Evolutionary conservation across 306 rosid genomes (phyloP).

Genomic region (Sicyos baderoa): DNA sequence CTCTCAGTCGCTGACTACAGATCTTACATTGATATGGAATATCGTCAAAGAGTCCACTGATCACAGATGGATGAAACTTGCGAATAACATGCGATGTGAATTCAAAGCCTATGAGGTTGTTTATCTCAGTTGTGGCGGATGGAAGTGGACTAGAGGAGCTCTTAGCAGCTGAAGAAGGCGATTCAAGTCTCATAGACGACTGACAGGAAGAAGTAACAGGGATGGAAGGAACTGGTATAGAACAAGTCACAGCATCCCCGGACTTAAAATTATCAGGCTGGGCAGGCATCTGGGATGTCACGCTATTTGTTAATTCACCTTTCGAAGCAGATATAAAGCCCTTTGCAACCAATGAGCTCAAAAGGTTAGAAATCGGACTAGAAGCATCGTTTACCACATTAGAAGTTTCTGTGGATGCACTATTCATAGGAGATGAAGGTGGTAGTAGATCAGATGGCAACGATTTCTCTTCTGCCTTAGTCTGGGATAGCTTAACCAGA

Average conservation of each 20-base stretch:
- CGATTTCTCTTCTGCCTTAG: conserved; percentile 40
- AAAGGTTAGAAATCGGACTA: conserved; percentile 63
- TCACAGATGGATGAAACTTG: conserved; percentile 54
- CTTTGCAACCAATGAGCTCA: conserved; percentile 79
- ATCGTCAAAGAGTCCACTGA: conserved; percentile 48
- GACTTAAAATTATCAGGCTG: conserved; percentile 36
- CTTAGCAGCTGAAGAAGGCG: conserved; percentile 23
- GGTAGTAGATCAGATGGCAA: conserved; percentile 30
- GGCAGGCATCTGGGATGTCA: conserved; percentile 28
- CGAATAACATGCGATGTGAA: conserved; percentile 62
- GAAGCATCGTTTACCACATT: conserved; percentile 30
- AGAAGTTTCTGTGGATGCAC: conserved; percentile 37
- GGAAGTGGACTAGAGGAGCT: conserved; percentile 26
- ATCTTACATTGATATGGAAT: conserved; percentile 46
- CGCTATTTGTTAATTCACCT: conserved; percentile 29
- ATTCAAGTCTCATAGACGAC: conserved; percentile 32
- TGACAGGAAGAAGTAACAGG: conserved; percentile 35
- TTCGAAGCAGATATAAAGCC: conserved; percentile 73
- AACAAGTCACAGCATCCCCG: conserved; percentile 27
- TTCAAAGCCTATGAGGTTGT: conserved; percentile 52
- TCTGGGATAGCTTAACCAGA: conserved; percentile 24
- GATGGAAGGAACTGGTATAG: conserved; percentile 36
- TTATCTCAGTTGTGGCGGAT: conserved; percentile 33
- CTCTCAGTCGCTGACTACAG: conserved; percentile 52
- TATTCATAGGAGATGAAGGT: conserved; percentile 35